Percentiles rank a stretch among this genome's conserved stretches.
phyloP scores from a whole-genome alignment of 202 grass and related monocot genomes.

The Sporobolus alterniflorus region DNA sequence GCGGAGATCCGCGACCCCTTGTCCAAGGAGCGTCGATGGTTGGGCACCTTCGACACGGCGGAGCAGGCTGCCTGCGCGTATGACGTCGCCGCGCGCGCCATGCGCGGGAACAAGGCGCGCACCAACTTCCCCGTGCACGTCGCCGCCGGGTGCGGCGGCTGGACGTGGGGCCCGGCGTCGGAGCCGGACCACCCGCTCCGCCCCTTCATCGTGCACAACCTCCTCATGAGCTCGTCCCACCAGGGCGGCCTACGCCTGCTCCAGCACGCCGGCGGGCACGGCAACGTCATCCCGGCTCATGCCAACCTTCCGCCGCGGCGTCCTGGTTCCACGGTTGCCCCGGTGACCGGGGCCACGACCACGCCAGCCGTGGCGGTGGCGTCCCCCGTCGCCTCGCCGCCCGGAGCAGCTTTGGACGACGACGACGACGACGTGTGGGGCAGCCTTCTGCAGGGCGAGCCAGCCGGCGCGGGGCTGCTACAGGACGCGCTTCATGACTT shows the following conservation, averaged over 20 bases:
- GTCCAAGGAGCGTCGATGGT: slow-evolving; percentile 92
- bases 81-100: slow-evolving; percentile 90
- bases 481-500: slow-evolving; percentile 87
- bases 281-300: neutral
- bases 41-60: slow-evolving; percentile 95
- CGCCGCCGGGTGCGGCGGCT: slow-evolving; percentile 17
- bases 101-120: slow-evolving; percentile 91
- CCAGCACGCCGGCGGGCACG: slow-evolving; percentile 47
- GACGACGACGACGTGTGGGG: slow-evolving; percentile 50
- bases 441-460: slow-evolving; percentile 57
- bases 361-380: neutral
- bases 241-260: slow-evolving; percentile 36
- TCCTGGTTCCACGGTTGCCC: neutral
- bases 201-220: slow-evolving; percentile 61
- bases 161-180: slow-evolving; percentile 22
- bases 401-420: neutral
- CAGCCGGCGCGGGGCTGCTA: slow-evolving; percentile 68
- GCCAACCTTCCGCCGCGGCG: neutral
- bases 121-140: slow-evolving; percentile 79
- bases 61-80: slow-evolving; percentile 98
- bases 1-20: slow-evolving; percentile 79
- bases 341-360: neutral
- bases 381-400: neutral
- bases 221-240: slow-evolving; percentile 47
- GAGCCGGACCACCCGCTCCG: slow-evolving; percentile 26